Evolutionary conservation across 371 early-diverging fungal genomes (phyloP), one percentile per base, ranked within the genome.

Genomic region (Mycotypha africana): DNA sequence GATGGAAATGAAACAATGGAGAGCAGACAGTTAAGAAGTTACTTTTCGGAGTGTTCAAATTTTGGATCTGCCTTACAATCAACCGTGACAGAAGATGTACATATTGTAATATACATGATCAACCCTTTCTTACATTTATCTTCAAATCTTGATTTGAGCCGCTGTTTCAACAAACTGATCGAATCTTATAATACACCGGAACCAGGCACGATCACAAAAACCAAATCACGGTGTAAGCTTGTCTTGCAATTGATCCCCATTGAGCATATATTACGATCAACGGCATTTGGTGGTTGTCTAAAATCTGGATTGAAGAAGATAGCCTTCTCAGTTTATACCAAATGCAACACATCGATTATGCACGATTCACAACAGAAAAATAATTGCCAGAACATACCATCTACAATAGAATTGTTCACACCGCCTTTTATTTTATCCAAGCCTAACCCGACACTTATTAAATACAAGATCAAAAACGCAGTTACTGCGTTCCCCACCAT

Each of bases 281-380:
- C 74, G 6, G 65, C 66, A 0, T 76, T 76, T 63, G 77, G 78
- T 15, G 78, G 79, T 0, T 73, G 69, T 33, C 52, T 67, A 11
- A 78, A 76, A 21, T 73, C 73, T 51, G 79, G 81, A 3, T 53
- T 81, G 11, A 71, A 74, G 42, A 76, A 78, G 14, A 74, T 83
- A 48, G 84, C 81, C 7, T 83, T 83, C 38, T 65, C 80, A 8
- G 78, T 81, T 9, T 83, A 81, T 38, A 65, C 65, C 25, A 76
- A 74, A 48, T 81, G 80, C 49, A 66, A 62, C 26, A 25, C 70
- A 37, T n/a, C n/a, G n/a, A 51, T 75, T 36, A 53, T 75, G 8
- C 35, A 33, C 25, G 39, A 54, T 22, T 28, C 44, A 10, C 67
- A 43, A 9, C n/a, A n/a, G n/a, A n/a, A n/a, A n/a, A n/a, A n/a